phyloP scores from a whole-genome alignment of 768 basidiomycete genomes.

The Tylopilus subfusipes region DNA sequence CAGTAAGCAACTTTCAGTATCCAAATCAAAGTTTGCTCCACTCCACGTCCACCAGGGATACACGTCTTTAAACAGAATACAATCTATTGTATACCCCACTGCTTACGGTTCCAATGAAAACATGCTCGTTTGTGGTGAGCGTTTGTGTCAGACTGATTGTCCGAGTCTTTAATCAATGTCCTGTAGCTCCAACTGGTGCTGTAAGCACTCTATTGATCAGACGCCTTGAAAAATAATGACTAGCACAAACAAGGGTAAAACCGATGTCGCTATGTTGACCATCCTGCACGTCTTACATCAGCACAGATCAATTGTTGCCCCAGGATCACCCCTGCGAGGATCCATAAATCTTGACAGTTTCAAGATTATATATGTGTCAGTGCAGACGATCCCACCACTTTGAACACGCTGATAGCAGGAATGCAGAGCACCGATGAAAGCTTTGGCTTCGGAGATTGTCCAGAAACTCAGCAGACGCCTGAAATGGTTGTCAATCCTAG shows the following conservation, averaged over 20 bases:
- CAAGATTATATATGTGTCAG: constrained; percentile 96
- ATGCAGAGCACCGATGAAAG: constrained; percentile 93
- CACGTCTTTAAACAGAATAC: constrained; percentile 82
- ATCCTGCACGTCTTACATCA: constrained; percentile 86
- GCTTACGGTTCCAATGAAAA: constrained; percentile 97
- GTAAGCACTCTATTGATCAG: constrained; percentile 45
- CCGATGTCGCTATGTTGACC: constrained; percentile 93
- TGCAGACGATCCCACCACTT: neutral
- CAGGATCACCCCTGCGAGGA: constrained; percentile 35
- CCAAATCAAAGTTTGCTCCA: neutral
- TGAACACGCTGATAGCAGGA: neutral
- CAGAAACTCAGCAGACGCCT: constrained; percentile 89
- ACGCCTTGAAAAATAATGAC: constrained; percentile 2
- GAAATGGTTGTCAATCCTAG: constrained; percentile 80
- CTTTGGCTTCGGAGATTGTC: constrained; percentile 91
- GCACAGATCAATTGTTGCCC: constrained; percentile 41
- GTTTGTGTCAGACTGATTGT: neutral
- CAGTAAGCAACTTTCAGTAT: constrained; percentile 42
- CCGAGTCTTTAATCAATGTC: neutral
- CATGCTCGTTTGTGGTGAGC: constrained; percentile 61
- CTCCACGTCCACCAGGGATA: constrained; percentile 59
- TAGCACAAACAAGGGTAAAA: constrained; percentile 75
- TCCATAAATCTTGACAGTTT: constrained; percentile 70
- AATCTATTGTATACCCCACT: constrained; percentile 90
- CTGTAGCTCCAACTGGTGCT: constrained; percentile 92